Percentiles rank a stretch among this genome's conserved stretches.
phyloP scores from a whole-genome alignment of 352 stramenopile species.

The Pythium scleroteichum region DNA sequence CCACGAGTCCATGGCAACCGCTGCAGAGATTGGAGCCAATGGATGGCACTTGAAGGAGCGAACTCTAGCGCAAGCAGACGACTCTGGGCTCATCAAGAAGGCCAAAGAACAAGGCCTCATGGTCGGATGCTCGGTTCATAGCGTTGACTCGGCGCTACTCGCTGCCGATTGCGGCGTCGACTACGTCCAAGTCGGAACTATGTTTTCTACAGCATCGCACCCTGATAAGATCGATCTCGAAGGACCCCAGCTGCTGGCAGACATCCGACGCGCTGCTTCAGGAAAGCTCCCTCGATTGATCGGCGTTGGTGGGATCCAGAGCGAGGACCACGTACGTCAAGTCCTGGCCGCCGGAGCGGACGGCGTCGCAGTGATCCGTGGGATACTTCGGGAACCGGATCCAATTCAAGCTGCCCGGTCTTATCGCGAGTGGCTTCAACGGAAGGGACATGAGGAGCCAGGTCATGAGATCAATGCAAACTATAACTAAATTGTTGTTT shows the following conservation, averaged over 20 bases:
- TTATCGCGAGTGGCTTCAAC: constrained; percentile 29
- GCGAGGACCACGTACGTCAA: constrained; percentile 22
- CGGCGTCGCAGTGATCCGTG: constrained; percentile 48
- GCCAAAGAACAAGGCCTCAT: constrained; percentile 11
- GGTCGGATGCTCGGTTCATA: constrained; percentile 48
- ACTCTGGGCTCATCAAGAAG: not conserved
- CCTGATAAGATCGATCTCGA: constrained; percentile 48
- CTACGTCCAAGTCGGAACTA: constrained; percentile 60
- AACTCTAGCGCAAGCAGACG: not conserved
- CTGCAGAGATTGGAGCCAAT: not conserved
- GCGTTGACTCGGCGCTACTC: constrained; percentile 24
- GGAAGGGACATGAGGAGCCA: not conserved
- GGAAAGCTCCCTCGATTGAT: constrained; percentile 27
- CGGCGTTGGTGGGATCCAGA: constrained; percentile 47
- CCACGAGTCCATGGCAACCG: constrained; percentile 16
- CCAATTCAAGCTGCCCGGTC: constrained; percentile 16
- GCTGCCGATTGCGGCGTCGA: constrained; percentile 32
- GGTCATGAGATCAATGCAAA: constrained; percentile 20
- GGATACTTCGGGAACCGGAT: constrained; percentile 32
- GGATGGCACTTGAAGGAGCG: constrained; percentile 29
- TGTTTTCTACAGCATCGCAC: constrained; percentile 53
- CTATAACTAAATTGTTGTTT: constrained; percentile 33
- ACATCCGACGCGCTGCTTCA: constrained; percentile 18
- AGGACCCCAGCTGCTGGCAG: constrained; percentile 36
- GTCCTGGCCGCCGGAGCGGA: constrained; percentile 37